A percentile compares a stretch with the other conserved stretches of the same genome.
phyloP scores from a whole-genome alignment of 495 filamentous ascomycete genomes.

The Poronia punctata region DNA sequence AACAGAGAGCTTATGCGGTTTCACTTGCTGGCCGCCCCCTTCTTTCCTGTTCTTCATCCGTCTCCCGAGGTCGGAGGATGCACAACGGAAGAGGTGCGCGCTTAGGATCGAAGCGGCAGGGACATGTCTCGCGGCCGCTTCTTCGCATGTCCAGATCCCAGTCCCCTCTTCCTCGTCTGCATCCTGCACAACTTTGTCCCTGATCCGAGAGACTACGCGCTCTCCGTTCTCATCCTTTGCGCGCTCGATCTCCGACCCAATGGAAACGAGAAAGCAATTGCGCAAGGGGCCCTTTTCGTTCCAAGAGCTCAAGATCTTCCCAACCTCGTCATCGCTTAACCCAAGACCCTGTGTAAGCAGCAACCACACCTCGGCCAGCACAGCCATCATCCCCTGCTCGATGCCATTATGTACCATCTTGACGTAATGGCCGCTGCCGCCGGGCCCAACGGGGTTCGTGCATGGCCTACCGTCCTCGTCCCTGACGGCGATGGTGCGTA shows the following conservation, averaged over 20 bases:
- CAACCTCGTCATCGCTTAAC: constrained; percentile 56
- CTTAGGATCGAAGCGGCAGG: constrained; percentile 57
- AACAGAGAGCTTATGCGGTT: not conserved
- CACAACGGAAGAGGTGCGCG: constrained; percentile 59
- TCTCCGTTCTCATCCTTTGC: constrained; percentile 39
- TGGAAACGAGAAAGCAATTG: constrained; percentile 56
- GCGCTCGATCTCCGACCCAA: constrained; percentile 56
- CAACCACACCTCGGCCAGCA: constrained; percentile 55
- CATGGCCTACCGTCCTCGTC: constrained; percentile 52
- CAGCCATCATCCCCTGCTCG: constrained; percentile 57
- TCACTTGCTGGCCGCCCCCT: not conserved
- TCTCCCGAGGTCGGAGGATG: constrained; percentile 54
- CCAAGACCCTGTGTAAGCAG: constrained; percentile 54
- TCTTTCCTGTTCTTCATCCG: constrained; percentile 29
- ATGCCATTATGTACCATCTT: constrained; percentile 79
- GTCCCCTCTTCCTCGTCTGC: constrained; percentile 63
- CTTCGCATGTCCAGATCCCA: constrained; percentile 55
- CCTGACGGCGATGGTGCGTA: constrained; percentile 52
- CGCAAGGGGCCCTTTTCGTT: constrained; percentile 50
- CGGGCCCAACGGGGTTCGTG: constrained; percentile 54
- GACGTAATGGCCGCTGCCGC: constrained; percentile 63
- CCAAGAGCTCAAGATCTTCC: constrained; percentile 55
- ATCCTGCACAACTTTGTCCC: constrained; percentile 74
- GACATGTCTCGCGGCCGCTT: constrained; percentile 56
- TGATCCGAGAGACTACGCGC: constrained; percentile 56